Evolutionary conservation across 345 rosid genomes (phyloP), one percentile per base, ranked within the genome.

Genomic region (Acer campestre): DNA sequence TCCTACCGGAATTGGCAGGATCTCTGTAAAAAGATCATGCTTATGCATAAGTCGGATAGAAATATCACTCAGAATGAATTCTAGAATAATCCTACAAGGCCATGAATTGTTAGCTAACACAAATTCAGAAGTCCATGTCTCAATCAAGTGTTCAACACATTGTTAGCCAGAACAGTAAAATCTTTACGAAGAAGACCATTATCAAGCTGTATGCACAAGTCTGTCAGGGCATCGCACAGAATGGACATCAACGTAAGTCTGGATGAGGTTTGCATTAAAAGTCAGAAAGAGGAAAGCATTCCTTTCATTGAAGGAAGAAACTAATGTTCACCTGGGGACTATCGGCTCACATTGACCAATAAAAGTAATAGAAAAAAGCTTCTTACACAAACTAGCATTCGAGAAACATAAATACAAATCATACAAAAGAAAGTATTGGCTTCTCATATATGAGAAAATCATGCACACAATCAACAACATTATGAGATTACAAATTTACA

Each of bases 101-200:
- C 49, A 46, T 8, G 49, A 46, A 46, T 44, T 44, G 44, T n/a
- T 35, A 77, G 49, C 68, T 46, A 69, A 75, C 4, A 67, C 44
- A 78, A 67, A 77, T 61, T 73, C 68, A 48, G 62, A 66, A 75
- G 38, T 42, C 73, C 13, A 61, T 59, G 25, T 29, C 20, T 73
- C 27, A 16, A 63, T 55, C 61, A 59, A 46, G 27, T 6, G 29
- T 35, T 67, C 61, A 67, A 55, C 72, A 38, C 49, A 18, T 17
- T 46, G 35, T 59, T 14, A 14, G 56, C 18, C 56, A 4, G n/a
- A 51, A 51, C 56, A 6, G 56, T 51, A 14, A 14, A 51, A 14
- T 51, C n/a, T 51, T 51, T 51, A 51, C 1, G 7, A 14, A 14
- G 56, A 51, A 51, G n/a, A 14, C 56, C n/a, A 16, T 16, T 46